Evolutionary conservation across 2,329 filamentous ascomycete species (phyloP).

Genomic region (Pseudocercospora vitis): DNA sequence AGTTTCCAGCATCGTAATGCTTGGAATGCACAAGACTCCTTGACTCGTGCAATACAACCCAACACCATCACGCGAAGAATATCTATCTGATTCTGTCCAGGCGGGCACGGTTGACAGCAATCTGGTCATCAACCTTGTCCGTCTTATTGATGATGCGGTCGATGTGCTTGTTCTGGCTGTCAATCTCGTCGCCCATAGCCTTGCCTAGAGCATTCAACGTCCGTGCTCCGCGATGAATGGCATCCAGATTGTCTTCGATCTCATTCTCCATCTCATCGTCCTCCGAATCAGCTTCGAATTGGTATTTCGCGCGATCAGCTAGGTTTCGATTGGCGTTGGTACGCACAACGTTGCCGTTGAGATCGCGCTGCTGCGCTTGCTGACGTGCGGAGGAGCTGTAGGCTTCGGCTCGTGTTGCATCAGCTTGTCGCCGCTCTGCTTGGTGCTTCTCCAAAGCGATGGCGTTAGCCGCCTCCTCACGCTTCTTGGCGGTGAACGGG

Average conservation of each 20-base stretch:
- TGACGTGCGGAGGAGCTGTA: conserved; percentile 56
- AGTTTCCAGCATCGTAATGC: conserved; percentile 3
- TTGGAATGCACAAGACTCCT: conserved; percentile 5
- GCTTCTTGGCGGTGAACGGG: conserved; percentile 66
- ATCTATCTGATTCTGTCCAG: conserved; percentile 61
- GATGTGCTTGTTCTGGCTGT: conserved; percentile 74
- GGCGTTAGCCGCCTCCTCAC: conserved; percentile 61
- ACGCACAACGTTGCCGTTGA: conserved; percentile 48
- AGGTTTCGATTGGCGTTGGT: conserved; percentile 54
- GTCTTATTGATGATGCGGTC: conserved; percentile 69
- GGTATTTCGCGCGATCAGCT: conserved; percentile 69
- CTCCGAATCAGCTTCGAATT: conserved; percentile 73
- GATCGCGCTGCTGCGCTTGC: conserved; percentile 62
- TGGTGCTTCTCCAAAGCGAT: conserved; percentile 66
- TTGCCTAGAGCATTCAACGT: conserved; percentile 71
- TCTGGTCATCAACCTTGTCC: conserved; percentile 78
- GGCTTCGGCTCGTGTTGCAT: conserved; percentile 57
- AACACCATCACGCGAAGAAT: not conserved
- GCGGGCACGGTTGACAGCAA: conserved; percentile 73
- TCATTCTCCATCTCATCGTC: conserved; percentile 61
- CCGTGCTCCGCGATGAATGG: conserved; percentile 61
- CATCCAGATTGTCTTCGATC: conserved; percentile 49
- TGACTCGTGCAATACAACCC: not conserved
- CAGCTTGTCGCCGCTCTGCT: conserved; percentile 56
- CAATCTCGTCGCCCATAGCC: conserved; percentile 73